Evolutionary conservation across 805 yeast genomes (phyloP), one percentile per base, ranked within the genome.

Genomic region (Candida tibetensis): DNA sequence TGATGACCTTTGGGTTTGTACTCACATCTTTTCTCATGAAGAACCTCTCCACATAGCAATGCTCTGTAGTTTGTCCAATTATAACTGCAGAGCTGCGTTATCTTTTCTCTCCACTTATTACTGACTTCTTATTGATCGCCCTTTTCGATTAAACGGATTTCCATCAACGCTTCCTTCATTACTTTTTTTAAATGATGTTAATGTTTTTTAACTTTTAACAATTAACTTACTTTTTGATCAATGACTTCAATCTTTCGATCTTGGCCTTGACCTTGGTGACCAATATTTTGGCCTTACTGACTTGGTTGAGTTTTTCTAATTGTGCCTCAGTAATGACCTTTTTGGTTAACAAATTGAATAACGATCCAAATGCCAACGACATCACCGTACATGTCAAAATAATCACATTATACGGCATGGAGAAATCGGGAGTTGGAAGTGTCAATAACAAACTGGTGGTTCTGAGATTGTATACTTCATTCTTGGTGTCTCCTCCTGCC

Each of bases 361-460:
- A 54, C 0, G 91, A 79, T 6, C 98, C 98, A 64, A 90, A 91
- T 0, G 91, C 82, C 41, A 93, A 66, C 0, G 98, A 88, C 87
- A 93, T 84, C 5, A 89, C 83, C 0, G 99, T 93, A 5, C 95
- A 86, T 0, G 98, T 86, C 45, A 93, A 69, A 32, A 93, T 93
- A 44, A 93, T 91, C 29, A 93, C 99, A 52, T 93, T 93, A 59
- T 93, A 93, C 0, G 99, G 99, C 99, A 93, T 93, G 45, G 95
- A 85, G 63, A 93, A 93, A 64, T 93, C 99, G 0, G 99, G 99
- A 0, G 98, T 93, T 2, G 99, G 96, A 36, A 93, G 71, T 0
- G 93, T 79, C 34, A 93, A 69, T 41, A 93, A 69, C 30, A 90
- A 74, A n/a, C 97, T 85, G 4, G 96, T 78, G 0, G 98, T 87